Evolutionary conservation across 495 filamentous ascomycete genomes (phyloP).

Genomic region (Penicillium salamii): DNA sequence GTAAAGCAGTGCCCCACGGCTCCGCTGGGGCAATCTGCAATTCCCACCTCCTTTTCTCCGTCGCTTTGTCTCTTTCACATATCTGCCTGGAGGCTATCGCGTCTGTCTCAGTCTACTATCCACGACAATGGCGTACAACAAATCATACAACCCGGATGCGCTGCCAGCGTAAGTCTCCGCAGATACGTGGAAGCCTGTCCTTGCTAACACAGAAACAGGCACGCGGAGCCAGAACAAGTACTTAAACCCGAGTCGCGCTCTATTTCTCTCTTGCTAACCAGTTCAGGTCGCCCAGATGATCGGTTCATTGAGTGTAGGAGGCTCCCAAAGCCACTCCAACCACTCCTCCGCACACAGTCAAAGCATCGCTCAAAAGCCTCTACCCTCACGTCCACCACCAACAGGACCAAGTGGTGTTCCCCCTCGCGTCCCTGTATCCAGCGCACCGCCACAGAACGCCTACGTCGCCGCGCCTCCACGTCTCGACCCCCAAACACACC

Average conservation of each 20-base stretch:
- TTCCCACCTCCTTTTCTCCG: conserved; percentile 7
- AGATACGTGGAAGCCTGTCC: background rate
- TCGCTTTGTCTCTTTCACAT: background rate
- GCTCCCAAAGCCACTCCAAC: conserved; percentile 1
- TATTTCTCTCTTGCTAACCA: conserved; percentile 5
- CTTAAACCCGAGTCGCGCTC: conserved; percentile 6
- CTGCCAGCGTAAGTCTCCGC: conserved; percentile 79
- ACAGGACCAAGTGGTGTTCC: conserved; percentile 23
- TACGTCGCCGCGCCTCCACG: conserved; percentile 26
- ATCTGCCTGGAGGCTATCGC: background rate
- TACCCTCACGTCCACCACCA: conserved; percentile 27
- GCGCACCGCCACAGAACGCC: conserved; percentile 25
- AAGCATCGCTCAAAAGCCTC: conserved; percentile 20
- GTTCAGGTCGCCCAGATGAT: conserved; percentile 56
- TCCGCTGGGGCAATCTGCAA: conserved; percentile 18
- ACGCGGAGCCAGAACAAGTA: conserved; percentile 94
- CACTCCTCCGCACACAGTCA: conserved; percentile 6
- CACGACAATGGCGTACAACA: conserved; percentile 84
- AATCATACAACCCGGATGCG: conserved; percentile 91
- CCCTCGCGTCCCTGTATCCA: conserved; percentile 30
- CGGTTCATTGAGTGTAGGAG: conserved; percentile 36
- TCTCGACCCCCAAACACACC: conserved; percentile 26
- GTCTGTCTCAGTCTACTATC: conserved; percentile 23
- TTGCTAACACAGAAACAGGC: conserved; percentile 50
- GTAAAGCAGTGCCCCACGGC: conserved; percentile 24